Base-by-base conservation (phyloP, 306 rosid genomes). In the Begonia masoniana region DNA sequence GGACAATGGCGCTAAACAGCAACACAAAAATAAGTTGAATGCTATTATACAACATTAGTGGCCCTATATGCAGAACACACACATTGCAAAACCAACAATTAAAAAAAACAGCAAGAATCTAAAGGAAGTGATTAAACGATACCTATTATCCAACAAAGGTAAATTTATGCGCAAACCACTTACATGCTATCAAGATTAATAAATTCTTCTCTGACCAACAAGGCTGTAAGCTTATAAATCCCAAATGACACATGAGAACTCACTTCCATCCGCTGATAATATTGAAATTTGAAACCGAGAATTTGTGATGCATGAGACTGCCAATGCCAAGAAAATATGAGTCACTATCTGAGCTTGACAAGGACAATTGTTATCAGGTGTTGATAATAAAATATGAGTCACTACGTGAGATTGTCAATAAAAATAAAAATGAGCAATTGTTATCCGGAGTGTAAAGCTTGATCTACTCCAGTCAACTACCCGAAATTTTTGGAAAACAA, bases 231-330 rank as follows among this genome's bases (percentile, higher is more conserved):
- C 74, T 80, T 86, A 66, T 78, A 91, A 42, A 91, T 82, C 65
- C 99, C 99, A 75, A 81, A 79, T 6, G 99, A 94, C 47, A 81
- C 96, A 52, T 83, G 69, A 67, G 68, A 47, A 71, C 63, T 75
- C 65, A 91, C 99, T 74, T 91, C 99, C 85, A 83, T 70, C 12
- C 96, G 94, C 74, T 91, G 99, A 79, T 91, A 85, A 71, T 81
- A 84, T 77, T 85, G 94, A 59, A 91, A 86, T 65, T 91, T 91
- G 60, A 91, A 91, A 55, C 99, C 99, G 58, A 91, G 96, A 74
- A 91, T 81, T 71, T 91, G 99, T 35, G 99, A 78, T 52, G 99
- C 99, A 75, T 91, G 99, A 57, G 96, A 91, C 97, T 91, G 94
- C 92, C 76, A 71, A 71, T 61, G 63, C 54, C 15, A 21, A 64